Evolutionary conservation across 805 yeast species (phyloP), one percentile per base, ranked within the genome.

Genomic region (Yamadazyma paraphyllophila): DNA sequence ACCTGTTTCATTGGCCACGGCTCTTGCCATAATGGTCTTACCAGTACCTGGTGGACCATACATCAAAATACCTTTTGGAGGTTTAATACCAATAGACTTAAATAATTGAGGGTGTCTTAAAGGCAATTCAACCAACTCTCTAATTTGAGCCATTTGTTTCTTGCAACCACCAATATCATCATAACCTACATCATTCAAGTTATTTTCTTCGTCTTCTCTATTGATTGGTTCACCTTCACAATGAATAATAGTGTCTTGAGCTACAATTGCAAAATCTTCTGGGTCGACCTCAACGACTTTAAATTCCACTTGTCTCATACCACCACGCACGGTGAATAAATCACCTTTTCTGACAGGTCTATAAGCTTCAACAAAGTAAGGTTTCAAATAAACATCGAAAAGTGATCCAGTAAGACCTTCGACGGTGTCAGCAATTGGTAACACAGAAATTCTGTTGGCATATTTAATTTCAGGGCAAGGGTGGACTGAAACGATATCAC

Each of bases 41-140:
- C 99, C 99, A 12, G 99, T 94, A 81, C 99, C 99, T 29, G 99
- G 99, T 41, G 99, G 99, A 62, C 99, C 99, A 67, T 87, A 94
- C 96, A 88, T 88, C 62, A 94, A 80, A 50, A 94, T 90, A 76
- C 99, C 99, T 69, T 89, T 88, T 54, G 99, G 99, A 36, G 99
- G 99, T 69, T 94, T 94, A 66, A 94, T 94, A 80, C 99, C 99
- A 62, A 94, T 92, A 32, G 95, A 83, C 75, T 94, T 94, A 79
- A 94, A 94, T 60, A 94, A 80, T 72, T 94, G 98, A 43, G 99
- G 99, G 69, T 94, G 99, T 75, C 99, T 87, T 61, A 94, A 79
- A 20, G 99, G 99, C 68, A 94, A 80, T 75, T 94, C 99, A 52
- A 94, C 99, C 76, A 94, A 79, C 74, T 94, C 99, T 74, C 99